phyloP scores from a whole-genome alignment of 192 early-diverging fungal genomes.

The Lunasporangiospora selenospora region DNA sequence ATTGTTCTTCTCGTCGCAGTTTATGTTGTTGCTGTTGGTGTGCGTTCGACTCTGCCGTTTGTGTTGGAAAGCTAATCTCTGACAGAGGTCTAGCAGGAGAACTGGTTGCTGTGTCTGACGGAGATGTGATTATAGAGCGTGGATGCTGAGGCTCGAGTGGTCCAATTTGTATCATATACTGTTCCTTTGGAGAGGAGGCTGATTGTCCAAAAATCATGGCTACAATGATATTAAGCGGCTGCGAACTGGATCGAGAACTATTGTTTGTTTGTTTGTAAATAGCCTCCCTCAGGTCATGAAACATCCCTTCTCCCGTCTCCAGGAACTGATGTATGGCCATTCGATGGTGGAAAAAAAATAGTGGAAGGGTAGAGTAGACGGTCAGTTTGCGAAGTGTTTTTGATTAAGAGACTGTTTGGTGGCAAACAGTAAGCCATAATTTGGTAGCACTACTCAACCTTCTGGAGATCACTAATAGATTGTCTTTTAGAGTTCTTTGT shows the following conservation, averaged over 20 bases:
- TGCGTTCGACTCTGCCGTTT: neutral
- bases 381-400: too few species aligned
- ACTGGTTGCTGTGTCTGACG: neutral
- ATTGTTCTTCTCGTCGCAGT: conserved; percentile 7
- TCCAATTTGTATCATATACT: conserved; percentile 44
- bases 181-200: conserved; percentile 21
- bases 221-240: conserved; percentile 21
- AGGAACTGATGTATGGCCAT: conserved; percentile 17
- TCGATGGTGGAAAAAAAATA: too few species aligned
- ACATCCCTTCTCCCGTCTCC: conserved; percentile 21
- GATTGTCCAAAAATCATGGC: conserved; percentile 27
- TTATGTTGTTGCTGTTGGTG: neutral
- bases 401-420: too few species aligned
- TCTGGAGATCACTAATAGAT: too few species aligned
- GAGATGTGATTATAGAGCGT: neutral
- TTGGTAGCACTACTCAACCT: too few species aligned
- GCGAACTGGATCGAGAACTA: too few species aligned
- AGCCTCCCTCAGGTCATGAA: conserved; percentile 22
- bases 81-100: neutral
- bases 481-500: too few species aligned
- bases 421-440: too few species aligned
- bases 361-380: too few species aligned
- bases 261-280: conserved; percentile 17
- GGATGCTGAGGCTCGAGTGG: conserved; percentile 9
- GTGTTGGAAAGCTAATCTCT: too few species aligned